phyloP scores from a whole-genome alignment of 768 basidiomycete genomes.

The Serendipita indica region DNA sequence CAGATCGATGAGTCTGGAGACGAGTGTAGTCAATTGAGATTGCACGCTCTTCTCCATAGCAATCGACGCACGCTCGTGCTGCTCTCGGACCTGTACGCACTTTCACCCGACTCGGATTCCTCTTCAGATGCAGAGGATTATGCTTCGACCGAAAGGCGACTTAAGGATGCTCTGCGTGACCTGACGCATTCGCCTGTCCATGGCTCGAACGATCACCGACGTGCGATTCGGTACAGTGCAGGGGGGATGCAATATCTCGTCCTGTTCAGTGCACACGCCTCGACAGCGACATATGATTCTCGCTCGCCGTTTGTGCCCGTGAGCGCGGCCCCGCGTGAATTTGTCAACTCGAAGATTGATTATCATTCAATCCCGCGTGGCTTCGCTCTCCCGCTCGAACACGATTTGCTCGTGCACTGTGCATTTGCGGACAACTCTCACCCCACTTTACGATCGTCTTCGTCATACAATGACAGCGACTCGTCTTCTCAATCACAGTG shows the following conservation, averaged over 20 bases:
- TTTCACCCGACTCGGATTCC: not conserved
- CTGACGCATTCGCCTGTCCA: slow-evolving; percentile 1
- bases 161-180: not conserved
- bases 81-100: not conserved
- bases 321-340: not conserved
- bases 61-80: slow-evolving; percentile 3
- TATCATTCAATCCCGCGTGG: not conserved
- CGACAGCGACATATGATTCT: not conserved
- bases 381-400: not conserved
- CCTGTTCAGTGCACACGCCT: not conserved
- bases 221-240: not conserved
- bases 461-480: too few relatives aligned
- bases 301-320: not conserved
- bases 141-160: not conserved
- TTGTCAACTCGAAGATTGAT: not conserved
- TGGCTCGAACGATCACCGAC: not conserved
- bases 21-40: not conserved
- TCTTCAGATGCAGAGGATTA: not conserved
- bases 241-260: not conserved
- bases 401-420: not conserved
- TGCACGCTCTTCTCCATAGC: not conserved
- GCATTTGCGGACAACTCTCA: not conserved
- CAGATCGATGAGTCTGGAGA: not conserved
- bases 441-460: not conserved
- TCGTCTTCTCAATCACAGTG: too few relatives aligned